Evolutionary conservation across 306 rosid genomes (phyloP).

Genomic region (Sophora flavescens): DNA sequence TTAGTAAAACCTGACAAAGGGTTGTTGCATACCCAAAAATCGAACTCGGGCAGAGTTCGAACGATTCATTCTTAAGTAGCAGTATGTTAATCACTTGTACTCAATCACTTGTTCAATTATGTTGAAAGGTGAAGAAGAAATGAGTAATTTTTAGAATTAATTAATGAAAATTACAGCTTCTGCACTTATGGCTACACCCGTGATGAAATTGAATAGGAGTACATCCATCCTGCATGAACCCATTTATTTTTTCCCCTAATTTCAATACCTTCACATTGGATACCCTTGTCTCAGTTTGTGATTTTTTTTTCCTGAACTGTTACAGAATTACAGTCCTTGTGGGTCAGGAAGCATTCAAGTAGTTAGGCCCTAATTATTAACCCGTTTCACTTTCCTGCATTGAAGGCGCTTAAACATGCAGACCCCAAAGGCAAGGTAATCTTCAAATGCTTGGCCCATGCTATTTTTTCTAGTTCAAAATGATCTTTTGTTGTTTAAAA

Average conservation of each 20-base stretch:
- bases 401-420: slow-evolving; percentile 64
- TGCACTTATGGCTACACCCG: slow-evolving; percentile 53
- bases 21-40: no score
- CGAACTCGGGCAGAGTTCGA: no score
- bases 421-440: slow-evolving; percentile 88
- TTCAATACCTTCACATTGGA: slow-evolving; percentile 65
- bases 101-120: no score
- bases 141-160: not conserved
- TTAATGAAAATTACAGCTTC: slow-evolving; percentile 37
- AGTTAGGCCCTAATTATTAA: slow-evolving; percentile 51
- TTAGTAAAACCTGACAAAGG: no score
- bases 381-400: slow-evolving; percentile 41
- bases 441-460: slow-evolving; percentile 38
- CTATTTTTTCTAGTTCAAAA: slow-evolving; percentile 32
- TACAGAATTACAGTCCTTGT: slow-evolving; percentile 57
- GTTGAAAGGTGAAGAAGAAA: not conserved
- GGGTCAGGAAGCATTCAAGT: slow-evolving; percentile 79
- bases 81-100: no score
- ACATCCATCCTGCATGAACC: slow-evolving; percentile 63
- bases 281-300: slow-evolving; percentile 58
- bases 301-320: slow-evolving; percentile 48
- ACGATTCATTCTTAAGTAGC: no score
- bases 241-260: slow-evolving; percentile 56
- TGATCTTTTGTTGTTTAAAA: not conserved
- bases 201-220: slow-evolving; percentile 51